Base-by-base conservation (phyloP, 2,329 filamentous ascomycete genomes). In the Phyllosticta capitalensis region DNA sequence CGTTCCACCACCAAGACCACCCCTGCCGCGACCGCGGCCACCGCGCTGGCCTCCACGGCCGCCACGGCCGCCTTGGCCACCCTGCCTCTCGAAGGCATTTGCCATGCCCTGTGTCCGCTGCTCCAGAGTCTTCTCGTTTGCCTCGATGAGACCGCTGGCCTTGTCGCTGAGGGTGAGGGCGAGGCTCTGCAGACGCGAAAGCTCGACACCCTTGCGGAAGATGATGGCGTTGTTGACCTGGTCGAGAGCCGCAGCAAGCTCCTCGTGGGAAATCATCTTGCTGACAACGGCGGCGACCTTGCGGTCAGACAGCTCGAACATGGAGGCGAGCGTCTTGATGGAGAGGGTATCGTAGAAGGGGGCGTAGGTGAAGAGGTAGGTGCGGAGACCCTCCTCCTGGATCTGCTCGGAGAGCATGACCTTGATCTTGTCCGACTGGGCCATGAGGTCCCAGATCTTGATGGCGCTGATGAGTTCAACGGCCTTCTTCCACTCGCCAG, bases 211-310 rank as follows among this genome's bases (percentile, higher is more conserved):
- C 86, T 99, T 97, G 76, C 94, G 88, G 89, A 99, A 99, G 78
- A 97, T 94, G 76, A 99, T 90, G 56, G 90, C 95, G 66, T 89
- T 87, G 69, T 95, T 96, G 77, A 99, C 92, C 78, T 99, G 94
- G 79, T 99, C 95, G 26, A 99, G 85, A 45, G 94, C 95, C 51
- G 94, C 94, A 9, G 89, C 90, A 55, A 99, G 86, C 76, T 99
- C 94, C 77, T 99, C 94, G 79, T 99, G 94, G 69, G 91, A 95
- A 75, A 99, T 97, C 94, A 99, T 99, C 81, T 95, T 95, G 82
- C 90, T 95, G 70, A 99, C 86, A 59, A 99, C 86, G 38, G 94
- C 91, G n/a, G 89, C 81, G 56, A 96, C 92, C 83, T 97, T 97
- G 78, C 87, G 84, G 67, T 87, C 80, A 60, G 92, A 83, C 22